Conservation (phyloP, 2,329 filamentous ascomycete species). For the Pseudogymnoascus sp. region DNA sequence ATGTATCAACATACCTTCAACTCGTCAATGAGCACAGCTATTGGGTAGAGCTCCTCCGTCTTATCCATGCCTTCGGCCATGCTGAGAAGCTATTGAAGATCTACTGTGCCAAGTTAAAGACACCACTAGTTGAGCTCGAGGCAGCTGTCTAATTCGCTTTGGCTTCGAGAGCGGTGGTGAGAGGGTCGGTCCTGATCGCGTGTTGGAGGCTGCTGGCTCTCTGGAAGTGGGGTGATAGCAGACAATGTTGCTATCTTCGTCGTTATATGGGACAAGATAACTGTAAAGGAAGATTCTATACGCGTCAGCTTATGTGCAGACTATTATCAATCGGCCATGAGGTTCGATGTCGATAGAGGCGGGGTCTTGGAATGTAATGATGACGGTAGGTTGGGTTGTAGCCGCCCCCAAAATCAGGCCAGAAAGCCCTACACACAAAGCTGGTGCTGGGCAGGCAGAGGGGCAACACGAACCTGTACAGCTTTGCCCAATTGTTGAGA, state of each 20-base stretch:
- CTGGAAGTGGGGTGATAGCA: constrained; percentile 7
- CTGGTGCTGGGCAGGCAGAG: not conserved
- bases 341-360: constrained; percentile 2
- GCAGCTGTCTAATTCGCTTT: constrained; percentile 5
- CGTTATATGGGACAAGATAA: not conserved
- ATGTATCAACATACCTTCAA: constrained; percentile 63
- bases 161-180: constrained; percentile 1
- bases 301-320: constrained; percentile 3
- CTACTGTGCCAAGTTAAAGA: constrained; percentile 5
- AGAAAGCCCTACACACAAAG: constrained; percentile 1
- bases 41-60: constrained; percentile 98
- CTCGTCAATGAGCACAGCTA: constrained; percentile 98
- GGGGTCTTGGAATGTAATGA: constrained; percentile 10
- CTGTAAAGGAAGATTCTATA: constrained; percentile 6
- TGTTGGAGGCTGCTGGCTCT: constrained; percentile 4
- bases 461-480: constrained; percentile 3
- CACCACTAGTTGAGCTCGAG: constrained; percentile 9
- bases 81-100: constrained; percentile 31
- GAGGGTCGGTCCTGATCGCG: constrained; percentile 7
- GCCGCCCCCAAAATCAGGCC: constrained; percentile 8
- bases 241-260: constrained; percentile 6
- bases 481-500: constrained; percentile 9
- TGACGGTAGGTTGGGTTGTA: constrained; percentile 10
- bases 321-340: not conserved
- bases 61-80: constrained; percentile 87